Conservation (phyloP, 176 grass and related monocot genomes). For the Melocanna baccifera region DNA sequence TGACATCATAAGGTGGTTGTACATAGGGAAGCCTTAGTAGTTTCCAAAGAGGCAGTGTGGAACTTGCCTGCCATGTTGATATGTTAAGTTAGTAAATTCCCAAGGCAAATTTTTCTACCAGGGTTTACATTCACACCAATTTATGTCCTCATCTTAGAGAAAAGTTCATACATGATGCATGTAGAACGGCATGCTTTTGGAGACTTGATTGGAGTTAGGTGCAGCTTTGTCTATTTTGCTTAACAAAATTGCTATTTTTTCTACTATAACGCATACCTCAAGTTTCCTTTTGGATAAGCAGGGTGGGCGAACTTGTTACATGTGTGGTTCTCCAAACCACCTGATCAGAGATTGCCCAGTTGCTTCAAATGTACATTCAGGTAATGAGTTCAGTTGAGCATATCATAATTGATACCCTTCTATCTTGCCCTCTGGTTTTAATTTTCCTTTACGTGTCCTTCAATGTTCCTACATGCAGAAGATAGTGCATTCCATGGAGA, state of each 20-base stretch:
- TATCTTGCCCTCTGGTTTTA: background rate
- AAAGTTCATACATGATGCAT: background rate
- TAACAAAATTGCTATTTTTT: background rate
- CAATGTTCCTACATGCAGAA: background rate
- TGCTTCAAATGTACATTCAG: slow-evolving; percentile 23
- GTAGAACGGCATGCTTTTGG: background rate
- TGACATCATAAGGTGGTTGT: background rate
- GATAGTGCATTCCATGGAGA: slow-evolving; percentile 15
- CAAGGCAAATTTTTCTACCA: background rate
- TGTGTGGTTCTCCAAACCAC: slow-evolving; percentile 33
- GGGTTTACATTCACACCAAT: background rate
- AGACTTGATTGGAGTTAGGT: background rate
- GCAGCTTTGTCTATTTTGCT: background rate
- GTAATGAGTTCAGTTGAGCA: background rate
- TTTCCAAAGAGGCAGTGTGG: background rate
- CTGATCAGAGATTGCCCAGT: slow-evolving; percentile 30
- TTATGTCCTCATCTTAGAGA: background rate
- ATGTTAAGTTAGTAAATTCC: background rate
- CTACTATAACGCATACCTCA: background rate
- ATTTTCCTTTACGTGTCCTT: background rate
- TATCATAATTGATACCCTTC: background rate
- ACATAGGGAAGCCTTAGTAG: background rate
- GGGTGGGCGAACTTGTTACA: slow-evolving; percentile 33
- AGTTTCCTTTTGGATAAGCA: background rate
- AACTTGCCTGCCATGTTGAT: background rate